phyloP scores from a whole-genome alignment of 495 filamentous ascomycete species.

The Neurospora intermedia region DNA sequence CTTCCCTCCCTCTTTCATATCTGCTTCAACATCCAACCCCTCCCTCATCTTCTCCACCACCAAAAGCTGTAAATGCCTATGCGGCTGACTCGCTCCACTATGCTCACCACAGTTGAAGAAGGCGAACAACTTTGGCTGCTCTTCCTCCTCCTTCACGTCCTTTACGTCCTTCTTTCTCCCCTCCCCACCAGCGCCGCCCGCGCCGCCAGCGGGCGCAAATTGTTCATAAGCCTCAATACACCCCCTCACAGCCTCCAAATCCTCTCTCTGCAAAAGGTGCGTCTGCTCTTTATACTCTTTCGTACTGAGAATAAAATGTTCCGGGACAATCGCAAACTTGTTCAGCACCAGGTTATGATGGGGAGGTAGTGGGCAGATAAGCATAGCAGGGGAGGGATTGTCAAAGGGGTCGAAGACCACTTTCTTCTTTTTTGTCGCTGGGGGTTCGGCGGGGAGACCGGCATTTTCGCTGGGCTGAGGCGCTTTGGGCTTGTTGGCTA shows the following conservation, averaged over 20 bases:
- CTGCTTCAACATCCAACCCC: constrained; percentile 21
- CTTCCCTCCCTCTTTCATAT: neutral
- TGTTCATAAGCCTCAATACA: constrained; percentile 62
- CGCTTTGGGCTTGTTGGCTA: constrained; percentile 57
- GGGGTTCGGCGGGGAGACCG: neutral
- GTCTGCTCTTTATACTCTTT: constrained; percentile 55
- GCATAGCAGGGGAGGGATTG: constrained; percentile 48
- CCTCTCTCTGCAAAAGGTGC: constrained; percentile 51
- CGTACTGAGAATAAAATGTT: constrained; percentile 75
- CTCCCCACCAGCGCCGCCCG: too few species aligned
- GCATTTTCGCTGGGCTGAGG: constrained; percentile 6
- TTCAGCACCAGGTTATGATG: constrained; percentile 64
- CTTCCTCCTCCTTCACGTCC: too few species aligned
- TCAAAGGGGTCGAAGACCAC: constrained; percentile 55
- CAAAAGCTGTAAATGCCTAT: constrained; percentile 70
- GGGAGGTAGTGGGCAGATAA: constrained; percentile 46
- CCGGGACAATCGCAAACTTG: constrained; percentile 69
- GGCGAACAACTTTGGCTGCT: constrained; percentile 43
- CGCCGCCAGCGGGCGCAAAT: too few species aligned
- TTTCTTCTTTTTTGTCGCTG: neutral
- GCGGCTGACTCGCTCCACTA: constrained; percentile 70
- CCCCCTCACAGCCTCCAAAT: constrained; percentile 53
- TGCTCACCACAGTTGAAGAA: constrained; percentile 77
- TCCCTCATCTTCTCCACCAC: constrained; percentile 57
- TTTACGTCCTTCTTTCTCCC: too few species aligned